Conservation (phyloP, 495 filamentous ascomycete species). For the Cudoniella acicularis region DNA sequence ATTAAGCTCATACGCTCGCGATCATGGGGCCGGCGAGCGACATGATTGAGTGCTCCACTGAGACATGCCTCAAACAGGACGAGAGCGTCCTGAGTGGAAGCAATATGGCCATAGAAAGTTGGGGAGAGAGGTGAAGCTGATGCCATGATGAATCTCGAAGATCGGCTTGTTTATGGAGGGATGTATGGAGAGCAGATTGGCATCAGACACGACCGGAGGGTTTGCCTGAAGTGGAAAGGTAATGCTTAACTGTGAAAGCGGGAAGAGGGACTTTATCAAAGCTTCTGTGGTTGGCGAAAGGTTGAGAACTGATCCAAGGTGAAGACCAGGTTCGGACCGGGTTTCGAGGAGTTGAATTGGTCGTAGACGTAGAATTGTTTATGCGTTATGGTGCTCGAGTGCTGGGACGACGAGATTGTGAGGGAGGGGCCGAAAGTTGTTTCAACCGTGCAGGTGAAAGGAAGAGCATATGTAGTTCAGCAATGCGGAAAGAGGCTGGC, state of each 20-base stretch:
- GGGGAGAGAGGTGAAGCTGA: conserved; percentile 30
- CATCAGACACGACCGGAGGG: conserved; percentile 6
- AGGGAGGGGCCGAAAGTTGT: conserved; percentile 15
- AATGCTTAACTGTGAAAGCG: neutral
- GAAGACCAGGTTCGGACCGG: conserved; percentile 6
- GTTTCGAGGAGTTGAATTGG: neutral
- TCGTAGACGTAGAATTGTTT: conserved; percentile 3
- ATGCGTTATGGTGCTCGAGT: conserved; percentile 8
- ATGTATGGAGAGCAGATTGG: neutral
- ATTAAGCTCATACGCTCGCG: conserved; percentile 71
- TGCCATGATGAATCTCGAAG: conserved; percentile 8
- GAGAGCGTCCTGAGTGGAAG: conserved; percentile 69
- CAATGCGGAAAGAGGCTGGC: conserved; percentile 11
- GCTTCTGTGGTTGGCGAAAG: conserved; percentile 8
- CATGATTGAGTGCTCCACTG: conserved; percentile 62
- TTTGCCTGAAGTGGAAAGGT: conserved; percentile 13
- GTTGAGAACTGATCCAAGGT: neutral
- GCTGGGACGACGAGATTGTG: conserved; percentile 1
- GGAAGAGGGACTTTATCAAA: conserved; percentile 7
- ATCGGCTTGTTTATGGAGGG: neutral
- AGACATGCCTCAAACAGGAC: conserved; percentile 74
- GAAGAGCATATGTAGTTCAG: conserved; percentile 6
- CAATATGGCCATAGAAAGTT: conserved; percentile 64
- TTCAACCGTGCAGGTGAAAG: conserved; percentile 15
- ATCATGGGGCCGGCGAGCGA: conserved; percentile 81